Evolutionary conservation across 2,329 filamentous ascomycete species (phyloP).

Genomic region (Pyrenophora teres): DNA sequence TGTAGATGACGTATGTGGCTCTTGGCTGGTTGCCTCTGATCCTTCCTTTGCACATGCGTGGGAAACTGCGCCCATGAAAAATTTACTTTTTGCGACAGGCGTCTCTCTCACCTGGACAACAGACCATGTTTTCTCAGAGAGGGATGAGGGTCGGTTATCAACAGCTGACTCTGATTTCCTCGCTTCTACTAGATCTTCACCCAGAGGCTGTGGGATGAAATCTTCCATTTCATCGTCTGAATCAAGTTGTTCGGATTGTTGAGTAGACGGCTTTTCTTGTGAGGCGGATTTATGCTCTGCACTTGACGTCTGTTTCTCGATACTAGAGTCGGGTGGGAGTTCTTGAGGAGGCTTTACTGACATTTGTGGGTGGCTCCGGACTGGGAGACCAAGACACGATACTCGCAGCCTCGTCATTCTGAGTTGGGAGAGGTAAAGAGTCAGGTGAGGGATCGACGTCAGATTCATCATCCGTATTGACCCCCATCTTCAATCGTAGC

Average conservation of each 20-base stretch:
- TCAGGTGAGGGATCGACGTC: constrained; percentile 24
- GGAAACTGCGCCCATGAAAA: not conserved
- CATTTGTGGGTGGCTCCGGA: constrained; percentile 25
- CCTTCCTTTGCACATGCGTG: constrained; percentile 9
- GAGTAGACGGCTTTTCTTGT: not conserved
- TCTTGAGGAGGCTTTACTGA: constrained; percentile 4
- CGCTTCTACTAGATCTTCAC: constrained; percentile 21
- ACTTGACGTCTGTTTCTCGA: constrained; percentile 8
- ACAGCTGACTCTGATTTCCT: not conserved
- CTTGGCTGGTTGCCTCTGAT: constrained; percentile 17
- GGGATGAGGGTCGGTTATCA: not conserved
- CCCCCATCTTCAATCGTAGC: constrained; percentile 15
- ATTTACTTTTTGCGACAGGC: constrained; percentile 28
- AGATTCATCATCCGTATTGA: constrained; percentile 15
- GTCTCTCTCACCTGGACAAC: constrained; percentile 41
- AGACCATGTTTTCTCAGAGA: constrained; percentile 2
- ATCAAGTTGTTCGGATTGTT: constrained; percentile 2
- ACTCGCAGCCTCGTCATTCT: constrained; percentile 8
- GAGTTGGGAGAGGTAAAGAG: constrained; percentile 6
- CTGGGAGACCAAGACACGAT: constrained; percentile 26
- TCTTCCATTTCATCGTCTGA: constrained; percentile 38
- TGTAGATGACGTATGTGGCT: constrained; percentile 28
- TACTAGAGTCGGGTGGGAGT: constrained; percentile 42
- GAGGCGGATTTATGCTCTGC: not conserved
- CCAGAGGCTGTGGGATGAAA: constrained; percentile 36